These are phyloP conservation scores for Cordyceps fumosorosea DNA, from an alignment of 2,329 filamentous ascomycete species.

Conservation along the genomic window DNA sequence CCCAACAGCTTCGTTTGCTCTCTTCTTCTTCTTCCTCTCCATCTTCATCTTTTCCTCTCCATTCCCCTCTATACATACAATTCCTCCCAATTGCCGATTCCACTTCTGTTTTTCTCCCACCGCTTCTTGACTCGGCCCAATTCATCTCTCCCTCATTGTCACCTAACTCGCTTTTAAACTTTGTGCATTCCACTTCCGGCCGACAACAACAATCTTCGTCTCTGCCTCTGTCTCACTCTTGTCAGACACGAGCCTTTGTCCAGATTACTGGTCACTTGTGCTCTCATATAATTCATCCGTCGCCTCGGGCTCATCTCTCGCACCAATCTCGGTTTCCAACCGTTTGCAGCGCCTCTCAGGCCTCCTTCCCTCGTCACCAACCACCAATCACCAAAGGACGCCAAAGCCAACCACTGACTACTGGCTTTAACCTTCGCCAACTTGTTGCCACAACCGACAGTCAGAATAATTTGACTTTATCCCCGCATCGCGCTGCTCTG, in stretches of 20 bases:
- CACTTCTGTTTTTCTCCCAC: neutral
- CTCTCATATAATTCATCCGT: neutral
- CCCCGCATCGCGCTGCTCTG: neutral
- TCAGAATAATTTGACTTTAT: neutral
- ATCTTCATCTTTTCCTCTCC: neutral
- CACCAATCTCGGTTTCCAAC: neutral
- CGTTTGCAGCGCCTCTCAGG: no score
- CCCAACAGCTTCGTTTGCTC: neutral
- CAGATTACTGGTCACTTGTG: no score
- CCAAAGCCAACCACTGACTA: neutral
- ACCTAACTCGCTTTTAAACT: neutral
- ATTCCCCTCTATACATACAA: neutral
- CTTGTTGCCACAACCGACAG: neutral
- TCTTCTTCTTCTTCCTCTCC: neutral
- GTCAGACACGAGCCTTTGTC: neutral
- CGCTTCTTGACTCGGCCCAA: neutral
- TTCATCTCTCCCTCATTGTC: neutral
- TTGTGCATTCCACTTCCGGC: constrained; percentile 1
- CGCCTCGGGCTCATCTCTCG: neutral
- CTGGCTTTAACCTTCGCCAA: neutral
- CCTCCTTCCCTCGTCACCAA: no score
- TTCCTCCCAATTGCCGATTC: neutral
- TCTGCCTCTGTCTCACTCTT: neutral
- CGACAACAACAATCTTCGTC: neutral
- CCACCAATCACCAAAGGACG: no score